phyloP scores from a whole-genome alignment of 116 monocot genomes.

The Zostera marina region DNA sequence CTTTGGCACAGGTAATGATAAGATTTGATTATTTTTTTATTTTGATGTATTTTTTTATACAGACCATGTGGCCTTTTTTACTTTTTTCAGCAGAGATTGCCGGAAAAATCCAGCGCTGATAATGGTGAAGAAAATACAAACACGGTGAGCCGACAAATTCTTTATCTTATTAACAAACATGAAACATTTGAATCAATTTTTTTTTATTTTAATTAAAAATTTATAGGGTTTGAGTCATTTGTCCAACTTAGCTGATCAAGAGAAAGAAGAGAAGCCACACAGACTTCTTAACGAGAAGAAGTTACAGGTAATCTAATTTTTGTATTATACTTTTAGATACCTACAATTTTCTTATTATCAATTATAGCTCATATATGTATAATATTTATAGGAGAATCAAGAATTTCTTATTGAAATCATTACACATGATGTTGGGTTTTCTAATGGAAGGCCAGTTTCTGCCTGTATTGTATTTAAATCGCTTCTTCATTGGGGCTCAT shows the following conservation, averaged over 20 bases:
- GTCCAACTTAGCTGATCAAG: conserved; percentile 21
- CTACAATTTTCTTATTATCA: neutral
- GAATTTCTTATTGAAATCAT: conserved; percentile 73
- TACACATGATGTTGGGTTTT: conserved; percentile 75
- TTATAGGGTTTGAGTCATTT: conserved; percentile 1
- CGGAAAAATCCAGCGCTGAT: conserved; percentile 38
- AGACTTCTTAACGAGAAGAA: conserved; percentile 92
- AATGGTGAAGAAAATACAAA: conserved; percentile 46
- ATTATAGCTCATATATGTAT: neutral
- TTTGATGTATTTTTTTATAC: neutral
- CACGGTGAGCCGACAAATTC: conserved; percentile 31
- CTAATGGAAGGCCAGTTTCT: conserved; percentile 67
- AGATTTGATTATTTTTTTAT: neutral
- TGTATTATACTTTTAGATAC: neutral
- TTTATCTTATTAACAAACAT: neutral
- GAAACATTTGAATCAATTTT: neutral
- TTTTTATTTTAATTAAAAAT: neutral
- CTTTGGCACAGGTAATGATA: conserved; percentile 47
- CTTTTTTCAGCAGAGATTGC: conserved; percentile 43
- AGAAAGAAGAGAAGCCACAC: conserved; percentile 69
- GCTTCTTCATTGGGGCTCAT: conserved; percentile 94
- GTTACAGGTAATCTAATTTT: conserved; percentile 26
- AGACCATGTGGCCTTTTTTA: neutral
- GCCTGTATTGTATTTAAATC: conserved; percentile 88
- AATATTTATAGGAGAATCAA: conserved; percentile 65